These are phyloP conservation scores for Allantophomopsis cytisporea DNA, from an alignment of 2,329 filamentous ascomycete genomes.

Conservation along the genomic window DNA sequence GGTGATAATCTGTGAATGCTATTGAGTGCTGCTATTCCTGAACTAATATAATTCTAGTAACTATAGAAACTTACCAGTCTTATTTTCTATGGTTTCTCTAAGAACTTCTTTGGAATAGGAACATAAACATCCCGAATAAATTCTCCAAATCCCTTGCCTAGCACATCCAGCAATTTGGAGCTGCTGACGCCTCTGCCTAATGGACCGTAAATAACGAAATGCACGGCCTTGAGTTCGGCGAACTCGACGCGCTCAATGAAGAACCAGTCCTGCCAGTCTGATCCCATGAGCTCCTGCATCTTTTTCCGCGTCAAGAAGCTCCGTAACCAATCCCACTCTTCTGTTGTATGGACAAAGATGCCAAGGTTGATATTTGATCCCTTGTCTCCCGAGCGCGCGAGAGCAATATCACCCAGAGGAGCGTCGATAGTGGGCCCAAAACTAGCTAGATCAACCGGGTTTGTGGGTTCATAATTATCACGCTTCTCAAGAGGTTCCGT, in stretches of 20 bases:
- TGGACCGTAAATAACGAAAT: constrained; percentile 19
- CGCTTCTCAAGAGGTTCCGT: constrained; percentile 1
- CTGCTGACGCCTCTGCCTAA: too few relatives aligned
- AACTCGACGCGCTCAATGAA: constrained; percentile 11
- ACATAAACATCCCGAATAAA: too few relatives aligned
- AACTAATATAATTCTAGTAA: too few relatives aligned
- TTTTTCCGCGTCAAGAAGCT: constrained; percentile 9
- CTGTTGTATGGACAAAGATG: constrained; percentile 23
- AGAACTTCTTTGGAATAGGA: too few relatives aligned
- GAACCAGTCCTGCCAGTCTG: constrained; percentile 14
- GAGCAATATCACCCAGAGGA: constrained; percentile 6
- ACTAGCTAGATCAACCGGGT: constrained; percentile 6
- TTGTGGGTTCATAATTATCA: constrained; percentile 6
- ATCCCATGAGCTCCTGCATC: constrained; percentile 12
- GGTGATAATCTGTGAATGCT: too few relatives aligned
- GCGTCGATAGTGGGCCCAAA: constrained; percentile 7
- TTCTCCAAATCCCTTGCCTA: too few relatives aligned
- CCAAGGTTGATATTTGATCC: constrained; percentile 22
- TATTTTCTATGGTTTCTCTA: too few relatives aligned
- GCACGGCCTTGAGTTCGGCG: constrained; percentile 6
- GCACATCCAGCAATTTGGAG: too few relatives aligned
- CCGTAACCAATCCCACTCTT: constrained; percentile 25
- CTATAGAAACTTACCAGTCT: too few relatives aligned
- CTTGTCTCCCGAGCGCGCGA: constrained; percentile 21
- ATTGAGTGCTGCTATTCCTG: too few relatives aligned